These are phyloP conservation scores for Penicillium daleae DNA, from an alignment of 495 filamentous ascomycete genomes.

Conservation along the genomic window DNA sequence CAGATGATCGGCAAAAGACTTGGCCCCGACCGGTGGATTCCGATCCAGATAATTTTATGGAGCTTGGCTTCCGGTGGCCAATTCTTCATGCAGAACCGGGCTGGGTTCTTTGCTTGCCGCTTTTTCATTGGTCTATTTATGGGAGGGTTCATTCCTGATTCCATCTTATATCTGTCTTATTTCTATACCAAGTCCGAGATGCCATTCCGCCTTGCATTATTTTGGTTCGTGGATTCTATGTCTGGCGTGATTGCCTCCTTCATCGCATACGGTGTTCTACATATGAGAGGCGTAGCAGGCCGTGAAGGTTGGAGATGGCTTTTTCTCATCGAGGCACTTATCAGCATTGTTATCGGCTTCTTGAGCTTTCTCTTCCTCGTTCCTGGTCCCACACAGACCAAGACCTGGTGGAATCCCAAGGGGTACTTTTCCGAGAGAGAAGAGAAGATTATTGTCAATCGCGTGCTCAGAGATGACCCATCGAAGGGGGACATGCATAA, in stretches of 20 bases:
- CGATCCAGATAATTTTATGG: conserved; percentile 36
- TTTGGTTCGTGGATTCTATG: conserved; percentile 64
- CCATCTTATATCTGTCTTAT: conserved; percentile 66
- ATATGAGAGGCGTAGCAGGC: conserved; percentile 43
- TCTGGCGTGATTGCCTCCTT: conserved; percentile 50
- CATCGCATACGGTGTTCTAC: conserved; percentile 52
- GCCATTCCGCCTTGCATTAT: conserved; percentile 60
- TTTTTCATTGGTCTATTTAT: conserved; percentile 35
- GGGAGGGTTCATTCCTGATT: conserved; percentile 37
- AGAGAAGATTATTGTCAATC: conserved; percentile 71
- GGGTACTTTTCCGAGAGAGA: conserved; percentile 70
- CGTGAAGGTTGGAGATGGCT: conserved; percentile 45
- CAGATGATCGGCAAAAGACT: conserved; percentile 56
- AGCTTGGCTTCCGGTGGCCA: conserved; percentile 32
- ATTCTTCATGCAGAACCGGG: conserved; percentile 32
- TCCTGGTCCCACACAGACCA: conserved; percentile 56
- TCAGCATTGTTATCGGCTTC: conserved; percentile 57
- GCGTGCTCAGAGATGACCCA: conserved; percentile 71
- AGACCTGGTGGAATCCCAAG: conserved; percentile 63
- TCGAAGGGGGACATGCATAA: conserved; percentile 63
- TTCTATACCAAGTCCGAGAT: conserved; percentile 69
- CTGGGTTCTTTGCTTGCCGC: conserved; percentile 35
- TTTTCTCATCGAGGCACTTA: conserved; percentile 57
- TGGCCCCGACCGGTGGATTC: conserved; percentile 60
- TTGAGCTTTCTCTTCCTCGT: conserved; percentile 57